A percentile compares a stretch with the other conserved stretches of the same genome.
phyloP scores from a whole-genome alignment of 169 alveolate genomes.

The Plasmodium knowlesi region DNA sequence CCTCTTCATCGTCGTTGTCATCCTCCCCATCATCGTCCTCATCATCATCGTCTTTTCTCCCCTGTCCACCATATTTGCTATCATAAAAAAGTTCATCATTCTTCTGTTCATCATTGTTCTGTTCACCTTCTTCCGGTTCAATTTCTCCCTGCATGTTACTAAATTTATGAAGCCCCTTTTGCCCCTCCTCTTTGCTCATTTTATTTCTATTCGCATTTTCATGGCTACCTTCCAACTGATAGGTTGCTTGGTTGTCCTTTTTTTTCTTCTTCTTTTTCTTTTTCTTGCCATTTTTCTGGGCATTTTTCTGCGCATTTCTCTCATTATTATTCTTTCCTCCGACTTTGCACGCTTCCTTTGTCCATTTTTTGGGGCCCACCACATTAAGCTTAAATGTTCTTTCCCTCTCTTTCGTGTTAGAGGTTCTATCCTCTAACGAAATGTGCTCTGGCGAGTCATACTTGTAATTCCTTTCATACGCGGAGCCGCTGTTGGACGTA shows the following conservation, averaged over 20 bases:
- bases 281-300: constrained; percentile 27
- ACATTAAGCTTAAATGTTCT: constrained; percentile 52
- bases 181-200: background rate
- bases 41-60: background rate
- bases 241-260: background rate
- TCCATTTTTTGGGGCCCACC: constrained; percentile 76
- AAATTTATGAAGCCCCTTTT: background rate
- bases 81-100: background rate
- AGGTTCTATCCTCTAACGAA: background rate
- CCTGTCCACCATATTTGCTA: background rate
- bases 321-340: constrained; percentile 13
- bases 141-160: background rate
- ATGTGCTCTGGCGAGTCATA: background rate
- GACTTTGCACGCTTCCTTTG: constrained; percentile 10
- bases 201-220: background rate
- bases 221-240: constrained; percentile 10
- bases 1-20: constrained; percentile 4
- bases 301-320: background rate
- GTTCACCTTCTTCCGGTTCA: background rate
- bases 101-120: background rate
- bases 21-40: constrained; percentile 6
- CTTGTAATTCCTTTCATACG: constrained; percentile 17
- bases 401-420: constrained; percentile 32
- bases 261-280: constrained; percentile 31
- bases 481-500: background rate